These are phyloP conservation scores for Pestalotiopsis sp. DNA, from an alignment of 2,329 filamentous ascomycete genomes.

Conservation along the genomic window DNA sequence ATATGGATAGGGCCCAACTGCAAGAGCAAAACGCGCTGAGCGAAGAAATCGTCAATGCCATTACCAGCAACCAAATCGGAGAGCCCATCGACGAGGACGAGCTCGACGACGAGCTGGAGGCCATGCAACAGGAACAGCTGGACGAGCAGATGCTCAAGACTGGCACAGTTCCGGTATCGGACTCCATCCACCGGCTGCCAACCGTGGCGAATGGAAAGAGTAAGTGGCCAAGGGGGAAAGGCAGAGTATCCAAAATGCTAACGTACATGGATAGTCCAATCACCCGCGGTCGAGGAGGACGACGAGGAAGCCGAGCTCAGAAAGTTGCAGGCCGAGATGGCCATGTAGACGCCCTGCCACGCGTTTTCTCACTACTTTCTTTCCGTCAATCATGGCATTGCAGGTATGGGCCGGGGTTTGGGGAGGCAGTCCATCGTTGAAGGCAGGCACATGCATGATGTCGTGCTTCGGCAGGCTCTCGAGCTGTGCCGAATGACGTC, in stretches of 20 bases:
- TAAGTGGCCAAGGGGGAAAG: slow-evolving; percentile 52
- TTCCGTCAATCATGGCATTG: slow-evolving; percentile 17
- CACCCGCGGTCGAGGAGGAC: slow-evolving; percentile 69
- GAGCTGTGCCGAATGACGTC: slow-evolving; percentile 3
- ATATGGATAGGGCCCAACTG: slow-evolving; percentile 73
- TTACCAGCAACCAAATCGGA: slow-evolving; percentile 70
- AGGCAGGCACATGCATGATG: background rate
- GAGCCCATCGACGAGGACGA: slow-evolving; percentile 83
- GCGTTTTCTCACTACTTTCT: slow-evolving; percentile 15
- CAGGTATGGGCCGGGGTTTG: slow-evolving; percentile 18
- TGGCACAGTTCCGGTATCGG: slow-evolving; percentile 79
- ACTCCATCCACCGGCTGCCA: slow-evolving; percentile 78
- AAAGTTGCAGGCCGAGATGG: slow-evolving; percentile 96
- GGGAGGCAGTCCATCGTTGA: slow-evolving; percentile 2
- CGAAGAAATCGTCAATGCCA: slow-evolving; percentile 87
- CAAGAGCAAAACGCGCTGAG: slow-evolving; percentile 91
- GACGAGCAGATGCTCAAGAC: slow-evolving; percentile 94
- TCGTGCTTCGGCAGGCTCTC: background rate
- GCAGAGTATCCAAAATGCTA: background rate
- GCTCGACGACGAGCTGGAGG: slow-evolving; percentile 81
- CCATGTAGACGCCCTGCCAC: slow-evolving; percentile 66
- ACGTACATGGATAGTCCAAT: slow-evolving; percentile 32
- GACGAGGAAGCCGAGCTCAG: slow-evolving; percentile 94
- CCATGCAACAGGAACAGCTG: slow-evolving; percentile 87
- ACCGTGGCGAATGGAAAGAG: slow-evolving; percentile 73